These are phyloP conservation scores for Ogataea ramenticola DNA, from an alignment of 805 yeast species.

Conservation along the genomic window DNA sequence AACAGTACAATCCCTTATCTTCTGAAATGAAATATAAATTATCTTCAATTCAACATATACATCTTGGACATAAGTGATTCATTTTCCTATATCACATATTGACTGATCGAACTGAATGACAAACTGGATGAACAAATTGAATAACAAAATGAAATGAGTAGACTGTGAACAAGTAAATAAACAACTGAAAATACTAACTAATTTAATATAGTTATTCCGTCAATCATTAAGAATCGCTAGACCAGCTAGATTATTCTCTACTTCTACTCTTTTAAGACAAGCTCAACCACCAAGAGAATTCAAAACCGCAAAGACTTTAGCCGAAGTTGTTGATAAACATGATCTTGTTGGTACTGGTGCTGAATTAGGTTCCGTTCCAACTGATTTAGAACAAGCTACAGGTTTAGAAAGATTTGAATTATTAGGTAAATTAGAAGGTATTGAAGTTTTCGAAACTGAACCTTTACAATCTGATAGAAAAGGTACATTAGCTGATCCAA, in stretches of 20 bases:
- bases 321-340: slow-evolving; percentile 73
- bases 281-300: slow-evolving; percentile 27
- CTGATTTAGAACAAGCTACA: slow-evolving; percentile 93
- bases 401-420: slow-evolving; percentile 97
- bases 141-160: no score
- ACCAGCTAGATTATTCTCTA: slow-evolving; percentile 28
- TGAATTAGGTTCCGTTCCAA: slow-evolving; percentile 72
- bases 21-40: no score
- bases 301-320: slow-evolving; percentile 59
- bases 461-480: slow-evolving; percentile 82
- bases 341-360: slow-evolving; percentile 92
- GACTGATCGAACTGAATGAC: no score
- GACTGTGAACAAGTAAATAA: no score
- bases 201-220: slow-evolving; percentile 24
- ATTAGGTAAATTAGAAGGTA: slow-evolving; percentile 91
- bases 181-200: neutral
- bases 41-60: no score
- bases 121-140: no score
- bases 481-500: slow-evolving; percentile 89
- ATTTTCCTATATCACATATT: no score
- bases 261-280: slow-evolving; percentile 19
- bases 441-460: slow-evolving; percentile 84
- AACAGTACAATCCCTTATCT: no score
- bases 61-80: no score
- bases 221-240: slow-evolving; percentile 26